phyloP scores from a whole-genome alignment of 176 grass and related monocot genomes.

The Lolium multiflorum region DNA sequence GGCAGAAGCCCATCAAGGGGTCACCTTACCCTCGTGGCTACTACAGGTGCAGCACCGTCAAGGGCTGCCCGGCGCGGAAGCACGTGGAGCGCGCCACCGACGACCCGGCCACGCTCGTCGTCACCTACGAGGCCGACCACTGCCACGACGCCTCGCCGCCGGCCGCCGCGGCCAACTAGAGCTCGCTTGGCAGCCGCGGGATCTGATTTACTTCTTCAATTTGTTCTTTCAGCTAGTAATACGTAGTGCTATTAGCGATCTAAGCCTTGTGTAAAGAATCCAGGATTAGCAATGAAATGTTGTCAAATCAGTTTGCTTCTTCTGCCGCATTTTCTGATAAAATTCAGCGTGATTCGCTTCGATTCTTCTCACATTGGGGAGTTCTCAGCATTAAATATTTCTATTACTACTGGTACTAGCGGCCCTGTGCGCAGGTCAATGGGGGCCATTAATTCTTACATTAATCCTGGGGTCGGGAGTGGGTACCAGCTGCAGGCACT shows the following conservation, averaged over 20 bases:
- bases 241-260: neutral
- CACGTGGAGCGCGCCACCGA: conserved; percentile 87
- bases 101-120: conserved; percentile 73
- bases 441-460: neutral
- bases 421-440: neutral
- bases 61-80: conserved; percentile 82
- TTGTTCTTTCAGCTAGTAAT: conserved; percentile 11
- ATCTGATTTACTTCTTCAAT: neutral
- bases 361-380: neutral
- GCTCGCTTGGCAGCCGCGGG: neutral
- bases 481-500: neutral
- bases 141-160: conserved; percentile 40
- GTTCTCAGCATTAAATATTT: neutral
- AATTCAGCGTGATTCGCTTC: neutral
- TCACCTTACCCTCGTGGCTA: conserved; percentile 85
- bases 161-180: neutral
- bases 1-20: conserved; percentile 86
- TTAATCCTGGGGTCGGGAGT: neutral
- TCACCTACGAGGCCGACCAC: conserved; percentile 88
- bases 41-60: conserved; percentile 77
- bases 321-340: neutral
- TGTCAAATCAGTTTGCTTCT: neutral
- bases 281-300: neutral
- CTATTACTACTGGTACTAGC: neutral
- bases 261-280: conserved; percentile 40